These are phyloP conservation scores for Stachybotrys echinatus DNA, from an alignment of 2,329 filamentous ascomycete species.

Conservation along the genomic window DNA sequence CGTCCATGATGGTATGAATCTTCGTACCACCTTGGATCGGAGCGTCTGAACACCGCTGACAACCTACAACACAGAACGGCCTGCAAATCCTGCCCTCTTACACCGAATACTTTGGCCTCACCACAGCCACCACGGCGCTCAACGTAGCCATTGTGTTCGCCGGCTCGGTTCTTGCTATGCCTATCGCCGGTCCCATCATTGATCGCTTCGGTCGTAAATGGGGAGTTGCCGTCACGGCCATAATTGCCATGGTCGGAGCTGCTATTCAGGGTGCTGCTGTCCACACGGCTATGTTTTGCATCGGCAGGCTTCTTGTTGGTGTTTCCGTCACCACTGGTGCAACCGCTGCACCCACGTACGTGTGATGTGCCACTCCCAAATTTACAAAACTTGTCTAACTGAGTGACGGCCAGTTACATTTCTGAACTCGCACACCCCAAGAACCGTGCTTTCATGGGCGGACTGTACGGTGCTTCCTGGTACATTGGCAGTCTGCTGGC, in stretches of 20 bases:
- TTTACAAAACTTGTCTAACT: not conserved
- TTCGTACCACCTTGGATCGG: not conserved
- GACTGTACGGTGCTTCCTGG: constrained; percentile 5
- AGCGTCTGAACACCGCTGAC: not conserved
- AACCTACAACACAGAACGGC: not conserved
- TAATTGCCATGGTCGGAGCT: constrained; percentile 46
- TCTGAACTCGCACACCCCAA: constrained; percentile 4
- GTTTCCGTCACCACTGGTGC: constrained; percentile 3
- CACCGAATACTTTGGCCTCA: constrained; percentile 4
- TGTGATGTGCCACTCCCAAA: not conserved
- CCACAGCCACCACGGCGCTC: constrained; percentile 1
- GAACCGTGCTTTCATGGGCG: constrained; percentile 3
- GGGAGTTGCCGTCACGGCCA: constrained; percentile 34
- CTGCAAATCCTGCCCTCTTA: constrained; percentile 4
- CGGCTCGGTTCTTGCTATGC: constrained; percentile 4
- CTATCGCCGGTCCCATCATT: constrained; percentile 2
- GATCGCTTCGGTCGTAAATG: constrained; percentile 3
- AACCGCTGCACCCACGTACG: constrained; percentile 3
- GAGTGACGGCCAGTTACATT: not conserved
- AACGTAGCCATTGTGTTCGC: constrained; percentile 5
- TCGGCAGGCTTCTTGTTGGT: constrained; percentile 5
- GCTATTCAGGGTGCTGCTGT: constrained; percentile 19
- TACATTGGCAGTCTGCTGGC: constrained; percentile 3
- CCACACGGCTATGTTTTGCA: constrained; percentile 11
- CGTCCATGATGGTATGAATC: not conserved